Conservation (phyloP, 2,329 filamentous ascomycete species). For the Ophiocordyceps unilateralis region DNA sequence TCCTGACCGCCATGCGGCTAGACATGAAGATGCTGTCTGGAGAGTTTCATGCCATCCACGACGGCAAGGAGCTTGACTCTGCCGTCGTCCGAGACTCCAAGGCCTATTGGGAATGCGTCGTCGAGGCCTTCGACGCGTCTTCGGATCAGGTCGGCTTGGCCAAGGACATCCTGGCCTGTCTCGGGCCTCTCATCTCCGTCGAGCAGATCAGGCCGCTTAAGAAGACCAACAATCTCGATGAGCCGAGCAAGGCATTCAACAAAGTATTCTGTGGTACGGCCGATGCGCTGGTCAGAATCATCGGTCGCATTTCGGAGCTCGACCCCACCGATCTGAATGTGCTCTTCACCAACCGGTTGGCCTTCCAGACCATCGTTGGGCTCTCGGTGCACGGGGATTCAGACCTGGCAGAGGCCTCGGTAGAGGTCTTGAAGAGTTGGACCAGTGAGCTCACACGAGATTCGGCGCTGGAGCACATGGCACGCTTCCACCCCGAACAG, state of each 20-base stretch:
- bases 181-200: slow-evolving; percentile 52
- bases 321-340: slow-evolving; percentile 47
- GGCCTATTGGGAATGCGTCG: slow-evolving; percentile 20
- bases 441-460: slow-evolving; percentile 44
- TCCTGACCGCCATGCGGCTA: slow-evolving; percentile 37
- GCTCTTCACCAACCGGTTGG: slow-evolving; percentile 49
- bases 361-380: slow-evolving; percentile 59
- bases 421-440: slow-evolving; percentile 69
- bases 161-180: slow-evolving; percentile 53
- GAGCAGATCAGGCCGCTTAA: slow-evolving; percentile 51
- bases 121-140: slow-evolving; percentile 63
- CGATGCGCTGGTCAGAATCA: slow-evolving; percentile 49
- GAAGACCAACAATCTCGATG: slow-evolving; percentile 21
- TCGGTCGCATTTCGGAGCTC: slow-evolving; percentile 68
- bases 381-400: slow-evolving; percentile 69
- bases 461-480: slow-evolving; percentile 20
- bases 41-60: slow-evolving; percentile 39
- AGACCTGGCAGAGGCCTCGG: slow-evolving; percentile 60
- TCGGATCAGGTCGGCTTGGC: slow-evolving; percentile 58
- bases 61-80: slow-evolving; percentile 43
- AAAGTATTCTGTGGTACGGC: slow-evolving; percentile 39
- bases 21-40: slow-evolving; percentile 25
- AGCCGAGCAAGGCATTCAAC: slow-evolving; percentile 53
- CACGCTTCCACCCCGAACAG: slow-evolving; percentile 21
- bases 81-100: slow-evolving; percentile 51